Base-by-base conservation (phyloP, 805 yeast species). In the Tetrapisispora arboricola region DNA sequence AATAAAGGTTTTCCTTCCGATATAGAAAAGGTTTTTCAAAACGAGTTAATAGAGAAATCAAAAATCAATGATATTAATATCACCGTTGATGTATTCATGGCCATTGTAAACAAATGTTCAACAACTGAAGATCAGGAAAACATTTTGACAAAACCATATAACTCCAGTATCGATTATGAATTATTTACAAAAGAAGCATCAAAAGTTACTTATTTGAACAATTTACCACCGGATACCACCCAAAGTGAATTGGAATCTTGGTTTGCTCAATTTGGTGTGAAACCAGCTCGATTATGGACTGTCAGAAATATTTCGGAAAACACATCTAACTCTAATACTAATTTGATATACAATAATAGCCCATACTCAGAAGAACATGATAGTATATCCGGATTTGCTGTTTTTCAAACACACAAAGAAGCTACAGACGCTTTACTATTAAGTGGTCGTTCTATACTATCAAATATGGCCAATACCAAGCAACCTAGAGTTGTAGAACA, bases 211-310 rank as follows among this genome's bases (percentile, higher is more conserved):
- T 84, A 78, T 58, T 65, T 87, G 61, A 71, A 82, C n/a, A 86
- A 85, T 58, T 64, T 88, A 48, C 88, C 95, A 2, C 68, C 68
- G 20, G 96, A 87, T 53, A 84, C 90, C 6, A 88, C 95, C 1
- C 96, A 88, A 61, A 72, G 86, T 39, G 96, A 88, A 61, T 67
- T 87, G 36, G 96, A 87, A 64, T 71, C 81, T 25, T 88, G 96
- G 95, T 87, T 86, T 58, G 77, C 86, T 4, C 92, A 84, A 56
- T 80, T 74, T 57, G 94, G 94, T 3, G 82, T 85, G 2, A 71
- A 88, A 38, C 94, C 95, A 2, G 72, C 84, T 38, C 92, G 94
- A 11, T 84, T 86, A 58, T 86, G 96, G 95, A 78, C 92, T 1
- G 68, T 87, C 39, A 79, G 78, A 53, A 71, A 75, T n/a, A 72